These are phyloP conservation scores for Phylloporus arenicola DNA, from an alignment of 768 basidiomycete species.

Conservation along the genomic window DNA sequence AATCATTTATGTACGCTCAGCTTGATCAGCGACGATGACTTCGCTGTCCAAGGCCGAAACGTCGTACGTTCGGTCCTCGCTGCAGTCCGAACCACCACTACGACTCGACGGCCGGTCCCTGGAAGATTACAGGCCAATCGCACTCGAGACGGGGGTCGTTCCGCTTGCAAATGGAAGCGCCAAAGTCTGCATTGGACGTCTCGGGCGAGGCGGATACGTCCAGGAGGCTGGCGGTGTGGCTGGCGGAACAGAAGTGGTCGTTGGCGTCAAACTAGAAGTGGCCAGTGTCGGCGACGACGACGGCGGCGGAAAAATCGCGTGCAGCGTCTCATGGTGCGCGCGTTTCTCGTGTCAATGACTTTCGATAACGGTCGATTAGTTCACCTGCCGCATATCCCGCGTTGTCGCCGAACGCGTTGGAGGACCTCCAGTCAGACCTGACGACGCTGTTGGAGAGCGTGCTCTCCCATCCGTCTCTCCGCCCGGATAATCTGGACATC, in stretches of 20 bases:
- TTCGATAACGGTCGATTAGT: slow-evolving; percentile 40
- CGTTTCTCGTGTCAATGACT: background rate
- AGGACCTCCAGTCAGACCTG: slow-evolving; percentile 74
- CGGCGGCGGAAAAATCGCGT: slow-evolving; percentile 56
- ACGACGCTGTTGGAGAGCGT: slow-evolving; percentile 57
- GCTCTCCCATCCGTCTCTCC: slow-evolving; percentile 60
- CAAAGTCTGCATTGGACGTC: slow-evolving; percentile 61
- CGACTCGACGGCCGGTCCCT: slow-evolving; percentile 73
- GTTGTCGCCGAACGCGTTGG: slow-evolving; percentile 54
- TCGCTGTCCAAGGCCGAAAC: slow-evolving; percentile 70
- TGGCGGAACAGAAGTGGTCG: slow-evolving; percentile 72
- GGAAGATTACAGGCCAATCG: slow-evolving; percentile 60
- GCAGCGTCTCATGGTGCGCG: slow-evolving; percentile 71
- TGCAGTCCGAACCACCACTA: slow-evolving; percentile 53
- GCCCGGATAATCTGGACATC: slow-evolving; percentile 59
- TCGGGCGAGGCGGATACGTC: slow-evolving; percentile 64
- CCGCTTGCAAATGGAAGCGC: slow-evolving; percentile 86
- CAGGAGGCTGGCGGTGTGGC: slow-evolving; percentile 73
- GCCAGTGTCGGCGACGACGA: slow-evolving; percentile 46
- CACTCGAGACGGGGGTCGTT: slow-evolving; percentile 71
- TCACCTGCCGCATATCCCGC: slow-evolving; percentile 79
- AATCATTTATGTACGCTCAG: background rate
- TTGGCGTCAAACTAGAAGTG: slow-evolving; percentile 77
- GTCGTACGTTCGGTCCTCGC: slow-evolving; percentile 65
- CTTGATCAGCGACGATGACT: no score